phyloP scores from a whole-genome alignment of 495 filamentous ascomycete genomes.

The Terfezia claveryi region DNA sequence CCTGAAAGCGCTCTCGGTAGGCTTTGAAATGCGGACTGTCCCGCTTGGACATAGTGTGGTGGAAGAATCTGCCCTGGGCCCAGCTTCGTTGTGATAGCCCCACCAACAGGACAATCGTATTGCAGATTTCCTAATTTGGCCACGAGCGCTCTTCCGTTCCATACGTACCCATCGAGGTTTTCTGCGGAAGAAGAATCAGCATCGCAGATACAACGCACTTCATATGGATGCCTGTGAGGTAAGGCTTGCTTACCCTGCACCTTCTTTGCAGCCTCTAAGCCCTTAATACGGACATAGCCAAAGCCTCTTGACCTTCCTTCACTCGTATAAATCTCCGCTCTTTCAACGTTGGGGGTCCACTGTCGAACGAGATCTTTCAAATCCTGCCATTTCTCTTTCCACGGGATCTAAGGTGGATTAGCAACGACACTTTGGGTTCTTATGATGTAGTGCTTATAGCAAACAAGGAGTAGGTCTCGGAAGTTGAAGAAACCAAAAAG shows the following conservation, averaged over 20 bases:
- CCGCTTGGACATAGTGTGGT: too few species aligned
- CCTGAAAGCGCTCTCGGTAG: too few species aligned
- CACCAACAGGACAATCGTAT: constrained; percentile 3
- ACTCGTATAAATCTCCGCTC: constrained; percentile 3
- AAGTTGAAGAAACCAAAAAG: too few species aligned
- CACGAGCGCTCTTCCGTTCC: constrained; percentile 7
- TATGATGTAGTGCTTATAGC: too few species aligned
- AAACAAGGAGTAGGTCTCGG: too few species aligned
- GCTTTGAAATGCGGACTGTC: too few species aligned
- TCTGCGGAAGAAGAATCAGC: neutral
- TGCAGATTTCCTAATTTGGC: constrained; percentile 5
- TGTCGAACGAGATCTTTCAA: constrained; percentile 10
- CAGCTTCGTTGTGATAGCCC: too few species aligned
- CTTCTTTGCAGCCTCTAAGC: constrained; percentile 6
- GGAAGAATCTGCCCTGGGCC: too few species aligned
- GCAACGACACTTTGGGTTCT: too few species aligned
- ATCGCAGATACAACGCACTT: neutral
- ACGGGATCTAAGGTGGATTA: constrained; percentile 4
- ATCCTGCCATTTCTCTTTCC: constrained; percentile 10
- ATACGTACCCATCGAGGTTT: constrained; percentile 4
- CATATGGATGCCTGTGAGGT: neutral
- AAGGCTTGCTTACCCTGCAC: constrained; percentile 2
- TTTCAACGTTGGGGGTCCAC: constrained; percentile 6
- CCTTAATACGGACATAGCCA: constrained; percentile 8
- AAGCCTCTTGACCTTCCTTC: constrained; percentile 5